phyloP scores from a whole-genome alignment of 2,329 filamentous ascomycete species.

The Camptophora hylomeconis region DNA sequence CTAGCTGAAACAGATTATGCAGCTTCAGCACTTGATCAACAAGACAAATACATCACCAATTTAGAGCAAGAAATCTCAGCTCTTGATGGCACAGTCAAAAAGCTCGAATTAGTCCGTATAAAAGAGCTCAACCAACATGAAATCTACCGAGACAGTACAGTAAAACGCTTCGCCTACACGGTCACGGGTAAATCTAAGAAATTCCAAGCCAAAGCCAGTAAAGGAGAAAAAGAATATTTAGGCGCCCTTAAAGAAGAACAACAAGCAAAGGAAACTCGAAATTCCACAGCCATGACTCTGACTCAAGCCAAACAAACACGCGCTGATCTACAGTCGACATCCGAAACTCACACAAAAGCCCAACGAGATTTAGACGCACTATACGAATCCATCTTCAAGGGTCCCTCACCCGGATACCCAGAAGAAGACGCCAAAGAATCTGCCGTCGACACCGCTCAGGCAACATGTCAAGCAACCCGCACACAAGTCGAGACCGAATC shows the following conservation, averaged over 20 bases:
- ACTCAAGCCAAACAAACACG: slow-evolving; percentile 27
- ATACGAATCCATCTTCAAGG: slow-evolving; percentile 42
- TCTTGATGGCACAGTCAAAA: slow-evolving; percentile 26
- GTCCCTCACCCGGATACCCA: slow-evolving; percentile 39
- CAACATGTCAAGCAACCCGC: slow-evolving; percentile 19
- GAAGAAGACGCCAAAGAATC: slow-evolving; percentile 40
- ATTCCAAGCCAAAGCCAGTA: slow-evolving; percentile 36
- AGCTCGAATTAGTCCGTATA: slow-evolving; percentile 29
- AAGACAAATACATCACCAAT: slow-evolving; percentile 32
- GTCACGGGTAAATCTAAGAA: slow-evolving; percentile 37
- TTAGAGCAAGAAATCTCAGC: slow-evolving; percentile 29
- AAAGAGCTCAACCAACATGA: slow-evolving; percentile 34
- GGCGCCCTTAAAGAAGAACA: slow-evolving; percentile 38
- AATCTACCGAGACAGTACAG: slow-evolving; percentile 18
- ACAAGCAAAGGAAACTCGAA: slow-evolving; percentile 31
- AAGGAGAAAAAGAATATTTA: slow-evolving; percentile 44
- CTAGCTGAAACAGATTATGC: slow-evolving; percentile 40
- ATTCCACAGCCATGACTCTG: slow-evolving; percentile 28
- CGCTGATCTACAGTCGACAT: slow-evolving; percentile 25
- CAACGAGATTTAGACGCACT: slow-evolving; percentile 38
- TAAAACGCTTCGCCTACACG: slow-evolving; percentile 40
- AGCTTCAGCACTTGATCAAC: slow-evolving; percentile 31
- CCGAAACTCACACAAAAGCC: slow-evolving; percentile 26
- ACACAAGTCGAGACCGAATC: slow-evolving; percentile 22
- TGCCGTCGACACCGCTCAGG: slow-evolving; percentile 22